A percentile compares a stretch with the other conserved stretches of the same genome.
phyloP scores from a whole-genome alignment of 2,329 filamentous ascomycete species.

The Tolypocladium pustulatum region DNA sequence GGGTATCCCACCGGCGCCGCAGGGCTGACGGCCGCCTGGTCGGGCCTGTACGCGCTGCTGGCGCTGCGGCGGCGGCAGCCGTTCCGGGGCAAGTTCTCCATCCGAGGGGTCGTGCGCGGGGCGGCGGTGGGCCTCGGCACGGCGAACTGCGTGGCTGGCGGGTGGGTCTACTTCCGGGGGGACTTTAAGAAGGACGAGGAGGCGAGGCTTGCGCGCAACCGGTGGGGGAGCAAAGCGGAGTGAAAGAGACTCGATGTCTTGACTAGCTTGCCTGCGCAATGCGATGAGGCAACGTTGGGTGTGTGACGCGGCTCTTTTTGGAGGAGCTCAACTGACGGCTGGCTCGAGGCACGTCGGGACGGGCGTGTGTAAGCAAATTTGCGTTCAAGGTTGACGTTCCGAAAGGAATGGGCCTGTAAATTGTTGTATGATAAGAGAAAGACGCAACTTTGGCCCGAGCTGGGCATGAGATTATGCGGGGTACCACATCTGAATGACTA shows the following conservation, averaged over 20 bases:
- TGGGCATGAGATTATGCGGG: background rate
- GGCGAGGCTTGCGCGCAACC: conserved; percentile 36
- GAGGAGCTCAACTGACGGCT: background rate
- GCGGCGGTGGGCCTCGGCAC: conserved; percentile 37
- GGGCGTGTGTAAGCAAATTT: background rate
- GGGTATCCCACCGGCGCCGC: conserved; percentile 47
- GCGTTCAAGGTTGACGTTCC: background rate
- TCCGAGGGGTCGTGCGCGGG: conserved; percentile 39
- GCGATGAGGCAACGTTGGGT: too few relatives aligned
- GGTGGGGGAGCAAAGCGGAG: conserved; percentile 31
- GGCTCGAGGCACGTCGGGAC: background rate
- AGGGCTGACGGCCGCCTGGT: conserved; percentile 44
- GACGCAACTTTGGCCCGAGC: background rate
- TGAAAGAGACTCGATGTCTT: background rate
- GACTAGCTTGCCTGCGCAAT: conserved; percentile 6
- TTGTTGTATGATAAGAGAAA: background rate
- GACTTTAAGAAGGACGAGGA: conserved; percentile 38
- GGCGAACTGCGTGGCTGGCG: conserved; percentile 37
- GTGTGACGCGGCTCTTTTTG: background rate
- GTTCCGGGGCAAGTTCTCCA: conserved; percentile 30
- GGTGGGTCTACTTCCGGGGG: conserved; percentile 41
- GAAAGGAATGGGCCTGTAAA: background rate
- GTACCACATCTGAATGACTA: background rate
- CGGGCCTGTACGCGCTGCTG: conserved; percentile 45
- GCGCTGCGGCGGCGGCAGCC: conserved; percentile 37